Percentiles rank a stretch among this genome's conserved stretches.
phyloP scores from a whole-genome alignment of 257 asterid genomes.

The Penstemon eatonii region DNA sequence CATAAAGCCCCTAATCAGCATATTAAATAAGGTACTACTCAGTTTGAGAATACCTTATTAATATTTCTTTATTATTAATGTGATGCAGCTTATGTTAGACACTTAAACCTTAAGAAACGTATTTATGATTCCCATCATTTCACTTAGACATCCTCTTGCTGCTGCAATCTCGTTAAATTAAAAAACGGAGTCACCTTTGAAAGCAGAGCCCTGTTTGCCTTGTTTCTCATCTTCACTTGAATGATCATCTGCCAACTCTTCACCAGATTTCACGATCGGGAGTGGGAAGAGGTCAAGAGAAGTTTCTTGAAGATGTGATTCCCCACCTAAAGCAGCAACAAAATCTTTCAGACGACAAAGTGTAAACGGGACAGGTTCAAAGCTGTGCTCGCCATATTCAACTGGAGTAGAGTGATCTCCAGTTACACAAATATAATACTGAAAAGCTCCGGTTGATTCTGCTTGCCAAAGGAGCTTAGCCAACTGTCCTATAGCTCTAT shows the following conservation, averaged over 20 bases:
- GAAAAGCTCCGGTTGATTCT: slow-evolving; percentile 64
- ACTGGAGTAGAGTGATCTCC: slow-evolving; percentile 99
- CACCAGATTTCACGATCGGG: slow-evolving; percentile 50
- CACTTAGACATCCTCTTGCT: slow-evolving; percentile 80
- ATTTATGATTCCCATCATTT: slow-evolving; percentile 91
- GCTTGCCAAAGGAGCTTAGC: slow-evolving; percentile 83
- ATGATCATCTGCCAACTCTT: slow-evolving; percentile 36
- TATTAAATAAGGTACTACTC: neutral
- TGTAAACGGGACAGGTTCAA: slow-evolving; percentile 93
- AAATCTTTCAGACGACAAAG: slow-evolving; percentile 78
- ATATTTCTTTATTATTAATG: slow-evolving; percentile 7
- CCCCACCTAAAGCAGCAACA: slow-evolving; percentile 76
- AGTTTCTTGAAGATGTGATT: slow-evolving; percentile 49
- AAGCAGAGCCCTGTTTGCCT: slow-evolving; percentile 38
- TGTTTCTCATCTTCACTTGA: slow-evolving; percentile 34
- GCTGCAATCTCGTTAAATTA: slow-evolving; percentile 82
- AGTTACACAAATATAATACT: slow-evolving; percentile 74
- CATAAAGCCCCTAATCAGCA: slow-evolving; percentile 7
- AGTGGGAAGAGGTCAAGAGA: slow-evolving; percentile 86
- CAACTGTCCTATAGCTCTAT: slow-evolving; percentile 81
- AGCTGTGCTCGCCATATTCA: slow-evolving; percentile 99
- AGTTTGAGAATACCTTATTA: slow-evolving; percentile 4
- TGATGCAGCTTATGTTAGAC: neutral
- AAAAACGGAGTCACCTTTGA: slow-evolving; percentile 61
- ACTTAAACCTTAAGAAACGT: slow-evolving; percentile 50